Evolutionary conservation across 768 basidiomycete species (phyloP).

Genomic region (Suillus subaureus): DNA sequence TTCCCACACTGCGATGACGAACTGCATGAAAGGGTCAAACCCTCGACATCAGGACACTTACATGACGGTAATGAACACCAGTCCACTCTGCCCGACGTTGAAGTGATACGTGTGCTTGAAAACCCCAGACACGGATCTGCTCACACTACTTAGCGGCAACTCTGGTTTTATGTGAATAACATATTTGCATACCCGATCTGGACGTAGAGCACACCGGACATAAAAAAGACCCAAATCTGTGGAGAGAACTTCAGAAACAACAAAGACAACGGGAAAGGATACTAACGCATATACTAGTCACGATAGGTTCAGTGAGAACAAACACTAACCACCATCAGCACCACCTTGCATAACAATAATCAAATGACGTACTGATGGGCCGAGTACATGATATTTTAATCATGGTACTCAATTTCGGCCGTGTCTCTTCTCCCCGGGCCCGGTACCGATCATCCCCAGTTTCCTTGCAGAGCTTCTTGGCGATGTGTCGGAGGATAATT

Average conservation of each 20-base stretch:
- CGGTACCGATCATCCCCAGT: constrained; percentile 67
- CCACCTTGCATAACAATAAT: background rate
- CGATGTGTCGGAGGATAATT: constrained; percentile 67
- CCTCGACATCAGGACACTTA: constrained; percentile 29
- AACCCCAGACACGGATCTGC: constrained; percentile 55
- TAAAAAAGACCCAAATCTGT: constrained; percentile 68
- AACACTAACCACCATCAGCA: constrained; percentile 15
- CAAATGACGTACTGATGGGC: constrained; percentile 60
- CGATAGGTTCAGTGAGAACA: constrained; percentile 58
- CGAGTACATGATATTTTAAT: constrained; percentile 71
- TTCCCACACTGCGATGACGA: constrained; percentile 47
- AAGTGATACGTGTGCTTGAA: constrained; percentile 62
- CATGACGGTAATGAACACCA: constrained; percentile 59
- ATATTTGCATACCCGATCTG: constrained; percentile 50
- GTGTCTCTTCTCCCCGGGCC: constrained; percentile 64
- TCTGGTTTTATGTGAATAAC: background rate
- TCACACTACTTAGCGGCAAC: constrained; percentile 6
- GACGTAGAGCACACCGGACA: constrained; percentile 74
- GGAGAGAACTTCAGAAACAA: background rate
- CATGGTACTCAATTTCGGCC: constrained; percentile 51
- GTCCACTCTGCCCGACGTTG: constrained; percentile 59
- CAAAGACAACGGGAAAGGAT: constrained; percentile 4
- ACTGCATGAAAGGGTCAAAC: constrained; percentile 5
- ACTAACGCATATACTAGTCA: constrained; percentile 69
- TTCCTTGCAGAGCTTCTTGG: constrained; percentile 61